Percentiles rank a stretch among this genome's conserved stretches.
phyloP scores from a whole-genome alignment of 208 protist genomes.

The Naegleria lovaniensis region DNA sequence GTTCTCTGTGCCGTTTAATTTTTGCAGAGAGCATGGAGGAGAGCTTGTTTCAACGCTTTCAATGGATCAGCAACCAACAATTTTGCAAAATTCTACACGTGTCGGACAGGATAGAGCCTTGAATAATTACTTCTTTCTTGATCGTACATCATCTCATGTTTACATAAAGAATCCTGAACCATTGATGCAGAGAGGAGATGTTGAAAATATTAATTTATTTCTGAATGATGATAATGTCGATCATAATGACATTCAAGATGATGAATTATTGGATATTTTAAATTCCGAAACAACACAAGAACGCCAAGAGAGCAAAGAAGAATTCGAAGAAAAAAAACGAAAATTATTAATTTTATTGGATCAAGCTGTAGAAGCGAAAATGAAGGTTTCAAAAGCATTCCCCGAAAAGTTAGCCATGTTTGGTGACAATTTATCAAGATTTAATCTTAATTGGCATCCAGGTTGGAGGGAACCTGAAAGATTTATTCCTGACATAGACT shows the following conservation, averaged over 20 bases:
- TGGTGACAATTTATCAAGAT: not conserved
- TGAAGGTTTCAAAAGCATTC: slow-evolving; percentile 19
- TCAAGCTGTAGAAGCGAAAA: not conserved
- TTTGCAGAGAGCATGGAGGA: no score
- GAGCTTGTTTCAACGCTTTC: no score
- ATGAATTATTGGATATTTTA: not conserved
- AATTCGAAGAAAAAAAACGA: slow-evolving; percentile 21
- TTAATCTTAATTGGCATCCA: slow-evolving; percentile 19
- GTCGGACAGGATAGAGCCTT: no score
- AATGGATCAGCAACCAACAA: no score
- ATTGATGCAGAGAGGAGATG: no score
- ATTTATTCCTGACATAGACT: slow-evolving; percentile 13
- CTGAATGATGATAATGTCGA: no score
- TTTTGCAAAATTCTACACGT: no score
- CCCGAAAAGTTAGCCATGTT: not conserved
- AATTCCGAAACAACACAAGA: not conserved
- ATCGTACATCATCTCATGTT: no score
- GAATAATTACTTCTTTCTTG: no score
- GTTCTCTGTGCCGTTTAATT: no score
- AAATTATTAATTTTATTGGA: slow-evolving; percentile 10
- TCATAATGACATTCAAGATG: not conserved
- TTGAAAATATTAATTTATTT: no score
- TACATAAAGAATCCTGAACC: no score
- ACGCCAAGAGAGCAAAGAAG: not conserved
- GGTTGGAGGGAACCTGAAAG: slow-evolving; percentile 16